Base-by-base conservation (phyloP, 129 eudicot species). In the Logfia minima region DNA sequence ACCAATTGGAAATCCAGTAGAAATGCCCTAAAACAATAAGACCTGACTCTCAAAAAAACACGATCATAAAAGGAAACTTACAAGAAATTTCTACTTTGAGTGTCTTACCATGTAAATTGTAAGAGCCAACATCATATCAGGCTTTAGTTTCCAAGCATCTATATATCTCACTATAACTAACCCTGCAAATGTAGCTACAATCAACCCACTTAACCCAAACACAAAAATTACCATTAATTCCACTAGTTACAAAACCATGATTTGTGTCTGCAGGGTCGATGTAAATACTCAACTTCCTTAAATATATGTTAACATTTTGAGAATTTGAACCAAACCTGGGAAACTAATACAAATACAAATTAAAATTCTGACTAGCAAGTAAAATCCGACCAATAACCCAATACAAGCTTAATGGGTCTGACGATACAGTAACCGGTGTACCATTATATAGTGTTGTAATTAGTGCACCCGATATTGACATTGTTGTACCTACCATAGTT, bases 381-480 rank as follows among this genome's bases (percentile, higher is more conserved):
- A 79, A 65, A 79, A 75, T 72, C 24, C 82, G 81, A 43, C 87
- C 87, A 35, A 84, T n/a, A 43, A 77, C 37, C 87, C 87, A 84
- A 77, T 80, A 21, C 28, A 72, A 72, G 60, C 75, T 77, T 39
- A 74, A 66, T 14, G 87, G 45, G 24, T 53, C 64, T 6, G 84
- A 58, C 45, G 76, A 66, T 32, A 61, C 1, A 18, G 52, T 43
- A 58, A 61, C 39, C 0, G 41, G 14, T 68, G 83, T 63, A 19
- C 85, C 88, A 65, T 81, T 64, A 24, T 81, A 84, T 45, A 85
- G 68, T 2, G 80, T 70, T 6, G 79, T 83, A 7, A 73, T 61
- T 14, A 85, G 71, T 68, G 85, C 88, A 52, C 88, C 85, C 0
- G 80, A 59, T 66, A 81, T 77, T 53, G 88, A 85, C 32, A 77